Conservation (phyloP, 306 rosid species). For the Medicago arabica region DNA sequence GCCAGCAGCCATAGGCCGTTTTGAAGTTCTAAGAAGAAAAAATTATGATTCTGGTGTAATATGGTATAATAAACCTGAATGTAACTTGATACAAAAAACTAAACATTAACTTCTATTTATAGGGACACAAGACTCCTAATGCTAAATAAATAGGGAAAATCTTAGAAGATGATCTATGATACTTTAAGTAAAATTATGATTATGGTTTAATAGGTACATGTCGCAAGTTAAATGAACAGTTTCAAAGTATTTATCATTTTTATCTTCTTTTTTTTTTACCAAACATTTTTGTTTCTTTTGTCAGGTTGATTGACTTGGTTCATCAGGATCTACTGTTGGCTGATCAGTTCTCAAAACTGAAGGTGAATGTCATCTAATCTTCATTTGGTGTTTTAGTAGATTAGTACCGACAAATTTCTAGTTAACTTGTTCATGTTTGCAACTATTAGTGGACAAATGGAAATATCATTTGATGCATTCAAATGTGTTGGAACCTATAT, state of each 20-base stretch:
- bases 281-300: conserved; percentile 4
- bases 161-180: background rate
- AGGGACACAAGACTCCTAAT: background rate
- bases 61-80: background rate
- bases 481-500: conserved; percentile 8
- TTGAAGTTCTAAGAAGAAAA: background rate
- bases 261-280: too few relatives aligned
- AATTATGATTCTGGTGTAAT: background rate
- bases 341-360: conserved; percentile 81
- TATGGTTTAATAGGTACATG: conserved; percentile 25
- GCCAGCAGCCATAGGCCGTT: background rate
- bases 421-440: conserved; percentile 19
- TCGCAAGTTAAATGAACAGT: conserved; percentile 20
- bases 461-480: conserved; percentile 32
- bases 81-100: conserved; percentile 5
- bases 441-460: conserved; percentile 26
- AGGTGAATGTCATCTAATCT: conserved; percentile 59
- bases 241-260: conserved; percentile 37
- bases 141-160: background rate
- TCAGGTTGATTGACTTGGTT: conserved; percentile 87
- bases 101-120: background rate
- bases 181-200: background rate
- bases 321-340: conserved; percentile 90
- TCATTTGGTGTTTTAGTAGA: conserved; percentile 33
- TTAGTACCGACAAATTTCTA: conserved; percentile 10